These are phyloP conservation scores for Chaetomium sp. DNA, from an alignment of 2,329 filamentous ascomycete genomes.

Conservation along the genomic window DNA sequence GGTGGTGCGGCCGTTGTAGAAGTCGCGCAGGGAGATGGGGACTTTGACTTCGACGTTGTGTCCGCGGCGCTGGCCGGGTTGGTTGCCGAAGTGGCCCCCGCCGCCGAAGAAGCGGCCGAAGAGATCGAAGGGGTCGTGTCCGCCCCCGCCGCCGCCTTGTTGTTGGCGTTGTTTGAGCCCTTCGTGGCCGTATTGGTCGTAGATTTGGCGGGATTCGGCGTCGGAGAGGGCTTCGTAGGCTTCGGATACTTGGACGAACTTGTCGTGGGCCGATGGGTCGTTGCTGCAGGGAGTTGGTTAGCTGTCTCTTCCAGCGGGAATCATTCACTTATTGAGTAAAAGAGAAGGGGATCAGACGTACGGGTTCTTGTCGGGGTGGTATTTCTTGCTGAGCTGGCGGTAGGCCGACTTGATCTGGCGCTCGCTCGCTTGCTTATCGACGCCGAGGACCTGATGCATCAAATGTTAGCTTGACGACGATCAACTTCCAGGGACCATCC, in stretches of 20 bases:
- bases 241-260: constrained; percentile 90
- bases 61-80: constrained; percentile 67
- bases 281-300: constrained; percentile 45
- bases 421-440: constrained; percentile 73
- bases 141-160: constrained; percentile 40
- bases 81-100: constrained; percentile 72
- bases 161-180: constrained; percentile 78
- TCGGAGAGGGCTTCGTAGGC: constrained; percentile 90
- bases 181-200: constrained; percentile 91
- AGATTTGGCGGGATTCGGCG: constrained; percentile 73
- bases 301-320: background rate
- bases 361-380: constrained; percentile 97
- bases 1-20: constrained; percentile 82
- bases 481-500: background rate
- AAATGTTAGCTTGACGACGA: background rate
- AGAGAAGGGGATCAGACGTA: constrained; percentile 39
- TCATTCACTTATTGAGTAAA: background rate
- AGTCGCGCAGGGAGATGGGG: constrained; percentile 72
- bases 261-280: constrained; percentile 73
- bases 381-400: constrained; percentile 86
- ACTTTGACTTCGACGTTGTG: constrained; percentile 86
- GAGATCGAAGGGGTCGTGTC: constrained; percentile 85
- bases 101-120: constrained; percentile 97
- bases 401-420: constrained; percentile 92
- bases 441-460: constrained; percentile 59